These are phyloP conservation scores for Achlya hypogyna DNA, from an alignment of 352 stramenopile genomes.

Conservation along the genomic window DNA sequence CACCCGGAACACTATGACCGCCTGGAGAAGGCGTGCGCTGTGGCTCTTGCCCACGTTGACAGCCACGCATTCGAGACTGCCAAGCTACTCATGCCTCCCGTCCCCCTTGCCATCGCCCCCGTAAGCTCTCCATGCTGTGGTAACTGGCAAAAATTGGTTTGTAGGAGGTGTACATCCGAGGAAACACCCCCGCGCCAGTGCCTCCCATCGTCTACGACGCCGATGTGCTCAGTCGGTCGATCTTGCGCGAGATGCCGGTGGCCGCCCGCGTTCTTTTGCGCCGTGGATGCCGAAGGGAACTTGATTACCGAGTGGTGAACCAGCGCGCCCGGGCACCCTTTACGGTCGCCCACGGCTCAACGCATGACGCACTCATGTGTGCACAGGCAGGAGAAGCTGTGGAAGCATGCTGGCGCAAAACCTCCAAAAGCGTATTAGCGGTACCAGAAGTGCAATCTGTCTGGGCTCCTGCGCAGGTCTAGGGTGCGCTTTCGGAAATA, in stretches of 20 bases:
- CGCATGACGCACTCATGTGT: background rate
- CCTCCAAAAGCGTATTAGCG: background rate
- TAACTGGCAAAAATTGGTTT: too few relatives aligned
- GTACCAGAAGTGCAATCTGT: background rate
- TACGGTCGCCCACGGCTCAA: background rate
- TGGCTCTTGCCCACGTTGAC: background rate
- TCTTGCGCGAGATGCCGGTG: background rate
- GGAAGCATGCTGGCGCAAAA: background rate
- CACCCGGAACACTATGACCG: background rate
- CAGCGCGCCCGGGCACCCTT: background rate
- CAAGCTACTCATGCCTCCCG: background rate
- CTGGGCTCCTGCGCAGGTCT: background rate
- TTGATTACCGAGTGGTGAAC: background rate
- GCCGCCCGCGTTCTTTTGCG: background rate
- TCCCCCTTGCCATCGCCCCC: background rate
- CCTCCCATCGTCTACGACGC: background rate
- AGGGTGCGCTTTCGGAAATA: background rate
- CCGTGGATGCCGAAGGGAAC: background rate
- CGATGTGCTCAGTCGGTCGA: background rate
- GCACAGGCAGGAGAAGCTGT: background rate
- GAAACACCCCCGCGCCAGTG: background rate
- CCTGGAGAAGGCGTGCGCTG: background rate
- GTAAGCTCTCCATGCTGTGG: too few relatives aligned
- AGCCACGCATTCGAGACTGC: conserved; percentile 5
- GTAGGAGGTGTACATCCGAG: background rate